Conservation (phyloP, 495 filamentous ascomycete species). For the Annulohypoxylon moriforme region DNA sequence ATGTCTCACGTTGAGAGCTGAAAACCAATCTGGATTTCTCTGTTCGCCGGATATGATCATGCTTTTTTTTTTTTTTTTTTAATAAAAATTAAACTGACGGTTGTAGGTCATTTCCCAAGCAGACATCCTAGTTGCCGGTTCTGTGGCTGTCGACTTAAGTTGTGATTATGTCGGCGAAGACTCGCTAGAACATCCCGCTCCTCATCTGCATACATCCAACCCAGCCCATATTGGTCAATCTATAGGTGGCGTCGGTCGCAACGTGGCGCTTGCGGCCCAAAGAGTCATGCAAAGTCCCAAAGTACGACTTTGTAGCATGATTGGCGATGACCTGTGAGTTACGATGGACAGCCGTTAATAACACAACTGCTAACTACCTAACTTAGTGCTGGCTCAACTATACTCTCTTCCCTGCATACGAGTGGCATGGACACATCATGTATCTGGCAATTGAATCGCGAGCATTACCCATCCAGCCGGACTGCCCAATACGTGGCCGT, state of each 20-base stretch:
- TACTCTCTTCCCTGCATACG: constrained; percentile 68
- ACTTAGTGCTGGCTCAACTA: constrained; percentile 71
- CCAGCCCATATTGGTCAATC: constrained; percentile 81
- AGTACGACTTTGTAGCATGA: constrained; percentile 76
- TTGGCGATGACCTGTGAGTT: constrained; percentile 75
- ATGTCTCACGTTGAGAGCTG: background rate
- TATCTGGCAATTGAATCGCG: constrained; percentile 65
- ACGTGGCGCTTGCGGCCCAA: constrained; percentile 84
- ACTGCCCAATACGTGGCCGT: constrained; percentile 93
- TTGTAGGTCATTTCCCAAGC: constrained; percentile 44
- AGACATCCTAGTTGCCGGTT: constrained; percentile 88
- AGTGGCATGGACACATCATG: constrained; percentile 72
- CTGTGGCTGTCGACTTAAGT: constrained; percentile 85
- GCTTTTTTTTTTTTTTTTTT: no score
- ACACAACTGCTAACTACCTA: constrained; percentile 15
- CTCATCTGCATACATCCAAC: constrained; percentile 84
- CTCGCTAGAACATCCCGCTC: constrained; percentile 50
- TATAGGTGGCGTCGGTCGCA: constrained; percentile 94
- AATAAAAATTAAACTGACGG: constrained; percentile 37
- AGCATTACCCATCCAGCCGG: constrained; percentile 60
- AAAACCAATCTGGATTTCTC: background rate
- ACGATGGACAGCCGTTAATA: background rate
- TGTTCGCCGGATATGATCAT: background rate
- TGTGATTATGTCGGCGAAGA: constrained; percentile 75
- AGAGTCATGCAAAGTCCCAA: constrained; percentile 54